These are phyloP conservation scores for Conticribra guillardii DNA, from an alignment of 108 stramenopile species.

Conservation along the genomic window DNA sequence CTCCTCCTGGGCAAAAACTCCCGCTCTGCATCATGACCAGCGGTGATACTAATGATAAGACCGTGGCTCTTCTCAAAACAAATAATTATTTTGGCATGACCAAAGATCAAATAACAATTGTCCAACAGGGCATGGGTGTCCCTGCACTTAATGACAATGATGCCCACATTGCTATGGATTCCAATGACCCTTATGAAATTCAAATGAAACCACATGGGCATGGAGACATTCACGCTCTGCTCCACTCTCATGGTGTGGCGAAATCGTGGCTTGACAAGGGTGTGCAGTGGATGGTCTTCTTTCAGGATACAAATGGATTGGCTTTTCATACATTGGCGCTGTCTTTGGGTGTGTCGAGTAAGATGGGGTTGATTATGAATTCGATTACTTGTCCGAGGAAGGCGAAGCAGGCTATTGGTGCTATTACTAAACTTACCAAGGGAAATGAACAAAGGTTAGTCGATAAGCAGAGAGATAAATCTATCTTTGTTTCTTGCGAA, in stretches of 20 bases:
- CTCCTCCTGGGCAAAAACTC: constrained; percentile 53
- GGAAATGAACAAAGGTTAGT: constrained; percentile 23
- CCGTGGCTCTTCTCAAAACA: constrained; percentile 73
- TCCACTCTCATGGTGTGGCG: constrained; percentile 88
- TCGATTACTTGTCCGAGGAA: constrained; percentile 94
- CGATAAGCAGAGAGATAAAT: no score
- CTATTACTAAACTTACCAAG: constrained; percentile 89
- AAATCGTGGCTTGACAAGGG: constrained; percentile 78
- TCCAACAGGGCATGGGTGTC: constrained; percentile 96
- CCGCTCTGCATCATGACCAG: constrained; percentile 99
- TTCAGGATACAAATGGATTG: constrained; percentile 99
- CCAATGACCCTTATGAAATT: constrained; percentile 71
- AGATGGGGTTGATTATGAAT: constrained; percentile 93
- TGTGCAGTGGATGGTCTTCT: constrained; percentile 92
- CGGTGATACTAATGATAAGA: constrained; percentile 93
- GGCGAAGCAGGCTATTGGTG: constrained; percentile 98
- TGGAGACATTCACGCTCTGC: constrained; percentile 97
- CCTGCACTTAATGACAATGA: constrained; percentile 91
- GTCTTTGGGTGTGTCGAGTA: constrained; percentile 90
- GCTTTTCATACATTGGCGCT: constrained; percentile 93
- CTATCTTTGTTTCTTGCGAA: no score
- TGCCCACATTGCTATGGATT: constrained; percentile 87
- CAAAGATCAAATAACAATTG: constrained; percentile 87
- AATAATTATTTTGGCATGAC: constrained; percentile 94
- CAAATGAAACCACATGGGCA: constrained; percentile 99